These are phyloP conservation scores for Sporothrix schenckii DNA, from an alignment of 2,329 filamentous ascomycete species.

Conservation along the genomic window DNA sequence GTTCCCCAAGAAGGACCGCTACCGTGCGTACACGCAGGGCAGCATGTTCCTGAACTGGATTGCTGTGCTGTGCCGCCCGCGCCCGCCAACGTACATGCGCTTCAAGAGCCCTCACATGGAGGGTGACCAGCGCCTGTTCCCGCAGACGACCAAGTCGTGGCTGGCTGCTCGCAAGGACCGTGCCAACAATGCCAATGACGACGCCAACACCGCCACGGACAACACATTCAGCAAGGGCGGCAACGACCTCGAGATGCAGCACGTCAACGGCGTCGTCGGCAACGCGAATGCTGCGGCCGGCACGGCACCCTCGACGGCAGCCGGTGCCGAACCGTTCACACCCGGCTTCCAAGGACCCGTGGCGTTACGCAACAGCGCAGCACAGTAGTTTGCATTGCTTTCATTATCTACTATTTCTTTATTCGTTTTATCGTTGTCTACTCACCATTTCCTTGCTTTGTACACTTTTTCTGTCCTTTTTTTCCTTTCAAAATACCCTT, in stretches of 20 bases:
- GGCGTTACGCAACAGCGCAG: conserved; percentile 14
- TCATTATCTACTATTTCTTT: conserved; percentile 2
- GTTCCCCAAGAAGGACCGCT: conserved; percentile 87
- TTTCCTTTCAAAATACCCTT: conserved; percentile 30
- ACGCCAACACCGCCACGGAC: conserved; percentile 50
- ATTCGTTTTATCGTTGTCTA: neutral
- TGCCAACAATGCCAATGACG: neutral
- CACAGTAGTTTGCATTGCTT: neutral
- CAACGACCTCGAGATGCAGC: conserved; percentile 72
- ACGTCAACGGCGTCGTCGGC: conserved; percentile 45
- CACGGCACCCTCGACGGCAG: neutral
- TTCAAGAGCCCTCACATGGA: conserved; percentile 78
- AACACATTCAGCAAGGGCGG: conserved; percentile 44
- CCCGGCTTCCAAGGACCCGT: conserved; percentile 31
- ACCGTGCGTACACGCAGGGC: conserved; percentile 84
- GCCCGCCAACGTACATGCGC: conserved; percentile 83
- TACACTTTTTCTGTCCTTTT: neutral
- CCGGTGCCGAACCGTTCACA: neutral
- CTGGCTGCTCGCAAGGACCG: neutral
- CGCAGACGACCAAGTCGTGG: conserved; percentile 45
- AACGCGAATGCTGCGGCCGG: neutral
- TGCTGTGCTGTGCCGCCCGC: conserved; percentile 77
- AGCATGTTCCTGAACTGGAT: conserved; percentile 76
- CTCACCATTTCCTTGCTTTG: neutral
- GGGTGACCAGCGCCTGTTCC: conserved; percentile 82